phyloP scores from a whole-genome alignment of 2,329 filamentous ascomycete species.

The Phoma sp. region DNA sequence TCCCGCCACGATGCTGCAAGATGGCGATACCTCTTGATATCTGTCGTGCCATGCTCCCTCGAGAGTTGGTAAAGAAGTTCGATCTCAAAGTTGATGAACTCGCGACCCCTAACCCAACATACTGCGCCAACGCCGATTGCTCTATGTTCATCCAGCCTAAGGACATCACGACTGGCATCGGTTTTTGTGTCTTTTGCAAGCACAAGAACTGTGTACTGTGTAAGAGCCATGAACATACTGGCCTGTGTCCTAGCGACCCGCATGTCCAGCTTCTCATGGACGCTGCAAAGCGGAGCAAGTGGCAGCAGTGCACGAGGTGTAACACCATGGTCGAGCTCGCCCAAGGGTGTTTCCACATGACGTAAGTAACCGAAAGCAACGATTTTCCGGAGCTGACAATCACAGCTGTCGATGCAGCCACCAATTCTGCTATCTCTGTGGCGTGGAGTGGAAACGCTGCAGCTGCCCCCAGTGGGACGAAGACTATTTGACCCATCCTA shows the following conservation, averaged over 20 bases:
- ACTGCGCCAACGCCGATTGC: slow-evolving; percentile 22
- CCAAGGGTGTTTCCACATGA: slow-evolving; percentile 27
- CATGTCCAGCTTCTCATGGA: slow-evolving; percentile 23
- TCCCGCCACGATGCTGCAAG: slow-evolving; percentile 33
- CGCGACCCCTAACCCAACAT: slow-evolving; percentile 23
- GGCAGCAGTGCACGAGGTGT: slow-evolving; percentile 26
- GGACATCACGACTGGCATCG: slow-evolving; percentile 16
- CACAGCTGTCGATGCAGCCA: slow-evolving; percentile 20
- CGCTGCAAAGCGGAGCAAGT: slow-evolving; percentile 22
- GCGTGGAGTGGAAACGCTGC: slow-evolving; percentile 22
- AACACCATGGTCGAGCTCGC: slow-evolving; percentile 27
- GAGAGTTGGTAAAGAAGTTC: slow-evolving; percentile 16
- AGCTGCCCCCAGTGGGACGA: slow-evolving; percentile 17
- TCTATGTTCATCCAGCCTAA: slow-evolving; percentile 18
- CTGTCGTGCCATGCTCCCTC: slow-evolving; percentile 15
- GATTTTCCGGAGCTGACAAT: neutral
- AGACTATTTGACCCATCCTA: slow-evolving; percentile 12
- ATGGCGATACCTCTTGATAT: slow-evolving; percentile 21
- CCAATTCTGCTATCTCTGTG: slow-evolving; percentile 31
- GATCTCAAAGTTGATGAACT: slow-evolving; percentile 27
- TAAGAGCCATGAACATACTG: slow-evolving; percentile 16
- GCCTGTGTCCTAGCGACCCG: slow-evolving; percentile 23
- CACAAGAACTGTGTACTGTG: slow-evolving; percentile 20
- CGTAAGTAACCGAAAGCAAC: neutral
- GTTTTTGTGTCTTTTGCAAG: slow-evolving; percentile 18